Conservation (phyloP, 192 early-diverging fungal genomes). For the Radiomyces spectabilis region DNA sequence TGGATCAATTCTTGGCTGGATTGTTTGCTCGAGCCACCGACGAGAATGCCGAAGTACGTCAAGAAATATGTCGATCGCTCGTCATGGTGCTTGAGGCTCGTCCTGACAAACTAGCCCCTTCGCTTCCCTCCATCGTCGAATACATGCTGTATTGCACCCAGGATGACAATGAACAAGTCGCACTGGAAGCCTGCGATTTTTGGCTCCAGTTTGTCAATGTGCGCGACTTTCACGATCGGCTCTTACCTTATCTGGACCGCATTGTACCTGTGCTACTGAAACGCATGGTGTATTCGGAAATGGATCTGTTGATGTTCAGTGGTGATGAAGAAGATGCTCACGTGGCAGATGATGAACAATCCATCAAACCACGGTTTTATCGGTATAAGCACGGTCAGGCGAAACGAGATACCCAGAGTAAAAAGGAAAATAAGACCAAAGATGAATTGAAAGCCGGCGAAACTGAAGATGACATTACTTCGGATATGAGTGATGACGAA, state of each 20-base stretch:
- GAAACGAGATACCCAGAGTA: background rate
- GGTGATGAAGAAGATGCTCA: constrained; percentile 66
- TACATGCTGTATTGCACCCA: constrained; percentile 94
- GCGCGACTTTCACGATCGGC: constrained; percentile 29
- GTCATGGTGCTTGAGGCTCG: constrained; percentile 82
- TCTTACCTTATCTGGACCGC: constrained; percentile 58
- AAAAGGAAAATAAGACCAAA: background rate
- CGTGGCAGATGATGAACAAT: constrained; percentile 81
- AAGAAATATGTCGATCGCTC: constrained; percentile 89
- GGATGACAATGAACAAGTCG: constrained; percentile 75
- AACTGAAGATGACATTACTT: constrained; percentile 27
- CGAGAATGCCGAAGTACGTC: constrained; percentile 64
- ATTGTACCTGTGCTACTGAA: constrained; percentile 87
- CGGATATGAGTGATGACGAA: background rate
- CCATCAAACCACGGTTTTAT: constrained; percentile 90
- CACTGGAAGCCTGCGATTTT: constrained; percentile 97
- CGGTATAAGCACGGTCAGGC: constrained; percentile 62
- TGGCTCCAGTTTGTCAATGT: constrained; percentile 93
- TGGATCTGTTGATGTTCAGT: constrained; percentile 74
- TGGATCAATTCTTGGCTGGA: constrained; percentile 61
- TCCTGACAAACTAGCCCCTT: constrained; percentile 77
- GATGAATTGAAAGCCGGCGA: background rate
- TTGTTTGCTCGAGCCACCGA: constrained; percentile 67
- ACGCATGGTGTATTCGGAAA: constrained; percentile 91
- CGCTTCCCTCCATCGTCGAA: constrained; percentile 76